A percentile compares a stretch with the other conserved stretches of the same genome.
phyloP scores from a whole-genome alignment of 192 early-diverging fungal species.

The Gamsiella multidivaricata region DNA sequence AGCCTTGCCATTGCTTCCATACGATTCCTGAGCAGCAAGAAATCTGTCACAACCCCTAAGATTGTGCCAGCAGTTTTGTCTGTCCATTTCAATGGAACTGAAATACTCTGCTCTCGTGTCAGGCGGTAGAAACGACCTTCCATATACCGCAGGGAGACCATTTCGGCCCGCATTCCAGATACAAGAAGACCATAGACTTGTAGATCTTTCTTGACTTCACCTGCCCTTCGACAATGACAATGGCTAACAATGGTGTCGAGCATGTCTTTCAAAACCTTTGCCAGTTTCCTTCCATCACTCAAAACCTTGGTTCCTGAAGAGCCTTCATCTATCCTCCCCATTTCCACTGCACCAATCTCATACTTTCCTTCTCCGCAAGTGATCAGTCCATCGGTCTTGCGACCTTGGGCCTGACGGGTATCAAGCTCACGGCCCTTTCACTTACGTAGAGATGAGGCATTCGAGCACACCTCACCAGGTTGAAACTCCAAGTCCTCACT shows the following conservation, averaged over 20 bases:
- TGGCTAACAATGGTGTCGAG: background rate
- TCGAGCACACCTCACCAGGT: background rate
- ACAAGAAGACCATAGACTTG: background rate
- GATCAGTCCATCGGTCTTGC: background rate
- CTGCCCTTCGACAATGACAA: background rate
- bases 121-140: background rate
- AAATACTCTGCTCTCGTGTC: background rate
- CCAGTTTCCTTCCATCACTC: background rate
- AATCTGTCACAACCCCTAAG: background rate
- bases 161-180: background rate
- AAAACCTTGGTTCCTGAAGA: background rate
- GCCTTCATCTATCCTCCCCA: background rate
- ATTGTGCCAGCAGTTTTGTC: background rate
- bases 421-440: too few species aligned
- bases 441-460: background rate
- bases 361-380: background rate
- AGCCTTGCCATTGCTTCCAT: background rate
- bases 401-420: background rate
- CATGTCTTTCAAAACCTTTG: constrained; percentile 11
- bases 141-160: background rate
- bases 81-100: background rate
- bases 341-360: background rate
- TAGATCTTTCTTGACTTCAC: background rate
- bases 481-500: background rate
- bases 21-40: background rate